phyloP scores from a whole-genome alignment of 148 eudicot genomes.

The Fagopyrum tataricum region DNA sequence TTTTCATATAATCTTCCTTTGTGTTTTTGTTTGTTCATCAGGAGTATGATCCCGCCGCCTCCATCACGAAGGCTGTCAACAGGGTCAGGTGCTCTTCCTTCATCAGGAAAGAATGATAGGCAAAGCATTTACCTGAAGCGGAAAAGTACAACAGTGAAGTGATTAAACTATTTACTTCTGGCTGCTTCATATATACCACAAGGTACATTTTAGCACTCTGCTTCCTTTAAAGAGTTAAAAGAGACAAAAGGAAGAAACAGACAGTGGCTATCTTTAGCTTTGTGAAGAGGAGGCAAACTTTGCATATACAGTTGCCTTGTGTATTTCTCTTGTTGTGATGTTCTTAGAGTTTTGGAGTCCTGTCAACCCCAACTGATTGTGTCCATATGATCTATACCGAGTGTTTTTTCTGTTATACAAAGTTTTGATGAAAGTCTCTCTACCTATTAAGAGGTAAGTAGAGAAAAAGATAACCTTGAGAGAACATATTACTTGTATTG shows the following conservation, averaged over 20 bases:
- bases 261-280: conserved; percentile 2
- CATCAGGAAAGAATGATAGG: conserved; percentile 8
- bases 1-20: background rate
- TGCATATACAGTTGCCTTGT: conserved; percentile 6
- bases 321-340: background rate
- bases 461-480: conserved; percentile 8
- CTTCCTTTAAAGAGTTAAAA: conserved; percentile 4
- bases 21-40: background rate
- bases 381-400: conserved; percentile 1
- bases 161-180: background rate
- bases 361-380: background rate
- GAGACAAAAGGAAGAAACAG: conserved; percentile 3
- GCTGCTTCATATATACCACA: background rate
- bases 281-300: conserved; percentile 7
- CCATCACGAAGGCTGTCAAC: conserved; percentile 1
- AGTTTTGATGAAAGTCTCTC: conserved; percentile 12
- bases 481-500: background rate
- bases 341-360: background rate
- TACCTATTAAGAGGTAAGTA: conserved; percentile 5
- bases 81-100: background rate
- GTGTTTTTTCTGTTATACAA: conserved; percentile 3
- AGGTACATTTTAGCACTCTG: conserved; percentile 11
- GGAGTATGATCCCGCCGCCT: conserved; percentile 12
- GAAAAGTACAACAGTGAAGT: background rate
- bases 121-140: conserved; percentile 9